Evolutionary conservation across 352 stramenopile species (phyloP).

Genomic region (Pythium folliculosum): DNA sequence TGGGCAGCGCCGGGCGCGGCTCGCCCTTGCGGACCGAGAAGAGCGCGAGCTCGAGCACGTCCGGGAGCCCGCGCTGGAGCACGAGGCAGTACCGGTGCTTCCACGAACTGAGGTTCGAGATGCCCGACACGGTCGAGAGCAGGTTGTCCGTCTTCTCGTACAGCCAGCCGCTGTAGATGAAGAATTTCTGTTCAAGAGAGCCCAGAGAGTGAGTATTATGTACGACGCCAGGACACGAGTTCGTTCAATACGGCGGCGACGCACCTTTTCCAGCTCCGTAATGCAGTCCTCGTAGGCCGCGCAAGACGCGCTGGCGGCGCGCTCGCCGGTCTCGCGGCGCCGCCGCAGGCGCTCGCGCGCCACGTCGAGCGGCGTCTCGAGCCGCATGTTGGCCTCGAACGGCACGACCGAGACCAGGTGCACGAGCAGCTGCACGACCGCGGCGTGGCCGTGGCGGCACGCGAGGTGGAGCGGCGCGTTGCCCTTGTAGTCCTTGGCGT

Average conservation of each 20-base stretch:
- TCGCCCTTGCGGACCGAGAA: slow-evolving; percentile 54
- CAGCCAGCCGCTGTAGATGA: slow-evolving; percentile 35
- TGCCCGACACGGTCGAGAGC: slow-evolving; percentile 32
- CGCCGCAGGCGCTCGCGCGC: slow-evolving; percentile 24
- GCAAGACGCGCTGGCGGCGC: neutral
- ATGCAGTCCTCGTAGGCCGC: slow-evolving; percentile 32
- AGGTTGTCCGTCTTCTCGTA: slow-evolving; percentile 38
- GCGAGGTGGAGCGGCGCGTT: slow-evolving; percentile 42
- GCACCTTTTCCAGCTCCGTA: slow-evolving; percentile 32
- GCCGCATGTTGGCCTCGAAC: slow-evolving; percentile 33
- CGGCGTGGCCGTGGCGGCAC: slow-evolving; percentile 22
- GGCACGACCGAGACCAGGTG: slow-evolving; percentile 21
- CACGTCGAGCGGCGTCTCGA: slow-evolving; percentile 33
- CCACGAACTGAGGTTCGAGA: slow-evolving; percentile 36
- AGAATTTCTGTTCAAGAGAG: slow-evolving; percentile 35
- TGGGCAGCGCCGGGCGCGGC: slow-evolving; percentile 53
- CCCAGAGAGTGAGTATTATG: no score
- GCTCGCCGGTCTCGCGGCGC: slow-evolving; percentile 3
- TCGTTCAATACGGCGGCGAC: no score
- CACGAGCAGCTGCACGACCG: slow-evolving; percentile 29
- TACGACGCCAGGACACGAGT: no score
- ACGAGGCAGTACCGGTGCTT: slow-evolving; percentile 64
- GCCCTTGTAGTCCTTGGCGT: slow-evolving; percentile 37
- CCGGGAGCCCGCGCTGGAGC: slow-evolving; percentile 54
- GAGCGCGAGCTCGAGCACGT: slow-evolving; percentile 71